Evolutionary conservation across 495 filamentous ascomycete genomes (phyloP).

Genomic region (Chaetomium fimeti): DNA sequence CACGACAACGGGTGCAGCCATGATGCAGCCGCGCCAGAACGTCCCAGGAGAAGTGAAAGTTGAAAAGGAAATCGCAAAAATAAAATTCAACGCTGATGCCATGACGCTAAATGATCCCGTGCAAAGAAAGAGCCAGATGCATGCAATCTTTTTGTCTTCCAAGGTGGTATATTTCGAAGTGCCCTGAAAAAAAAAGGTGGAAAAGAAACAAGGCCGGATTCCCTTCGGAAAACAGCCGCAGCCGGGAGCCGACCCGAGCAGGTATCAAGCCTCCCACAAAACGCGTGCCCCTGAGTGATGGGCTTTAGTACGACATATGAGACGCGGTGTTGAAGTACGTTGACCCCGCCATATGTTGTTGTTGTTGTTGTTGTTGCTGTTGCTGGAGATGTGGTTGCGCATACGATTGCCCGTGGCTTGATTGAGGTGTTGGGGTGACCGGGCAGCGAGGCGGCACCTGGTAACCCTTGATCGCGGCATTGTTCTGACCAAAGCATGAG

Average conservation of each 20-base stretch:
- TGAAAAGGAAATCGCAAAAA: slow-evolving; percentile 22
- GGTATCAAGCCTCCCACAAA: slow-evolving; percentile 20
- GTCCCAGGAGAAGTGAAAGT: slow-evolving; percentile 22
- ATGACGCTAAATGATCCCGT: slow-evolving; percentile 41
- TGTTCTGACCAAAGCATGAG: slow-evolving; percentile 54
- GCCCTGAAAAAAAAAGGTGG: slow-evolving; percentile 30
- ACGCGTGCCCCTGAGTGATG: slow-evolving; percentile 17
- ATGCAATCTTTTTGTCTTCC: slow-evolving; percentile 44
- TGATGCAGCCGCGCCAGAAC: slow-evolving; percentile 26
- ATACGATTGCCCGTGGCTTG: slow-evolving; percentile 28
- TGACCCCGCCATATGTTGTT: slow-evolving; percentile 32
- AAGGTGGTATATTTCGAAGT: slow-evolving; percentile 39
- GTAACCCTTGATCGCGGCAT: slow-evolving; percentile 48
- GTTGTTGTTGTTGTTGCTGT: slow-evolving; percentile 18
- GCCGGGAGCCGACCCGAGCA: slow-evolving; percentile 22
- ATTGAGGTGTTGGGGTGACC: slow-evolving; percentile 53
- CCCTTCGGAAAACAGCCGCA: slow-evolving; percentile 16
- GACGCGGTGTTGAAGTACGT: slow-evolving; percentile 34
- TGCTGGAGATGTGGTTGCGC: slow-evolving; percentile 30
- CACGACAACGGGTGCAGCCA: slow-evolving; percentile 17
- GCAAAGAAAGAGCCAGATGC: slow-evolving; percentile 37
- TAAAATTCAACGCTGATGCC: slow-evolving; percentile 41
- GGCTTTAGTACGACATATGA: slow-evolving; percentile 39
- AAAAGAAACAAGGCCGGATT: slow-evolving; percentile 24
- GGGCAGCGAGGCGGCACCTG: slow-evolving; percentile 50